Evolutionary conservation across 352 stramenopile genomes (phyloP).

Genomic region (Globisporangium rhizosaccharum): DNA sequence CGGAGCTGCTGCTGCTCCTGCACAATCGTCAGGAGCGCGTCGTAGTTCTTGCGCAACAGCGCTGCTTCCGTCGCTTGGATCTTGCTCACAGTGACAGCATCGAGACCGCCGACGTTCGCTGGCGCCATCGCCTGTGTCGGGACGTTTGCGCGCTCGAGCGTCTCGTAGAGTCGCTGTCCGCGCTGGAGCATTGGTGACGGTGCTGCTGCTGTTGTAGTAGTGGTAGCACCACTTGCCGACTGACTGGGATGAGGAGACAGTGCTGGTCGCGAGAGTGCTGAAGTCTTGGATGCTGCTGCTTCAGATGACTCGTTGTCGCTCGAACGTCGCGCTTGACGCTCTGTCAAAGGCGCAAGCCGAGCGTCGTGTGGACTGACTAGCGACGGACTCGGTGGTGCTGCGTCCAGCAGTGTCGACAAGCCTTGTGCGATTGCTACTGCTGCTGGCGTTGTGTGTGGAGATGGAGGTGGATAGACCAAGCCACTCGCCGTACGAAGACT

Average conservation of each 20-base stretch:
- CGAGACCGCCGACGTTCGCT: constrained; percentile 53
- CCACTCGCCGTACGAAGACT: too few species aligned
- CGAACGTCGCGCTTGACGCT: neutral
- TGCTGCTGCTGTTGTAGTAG: neutral
- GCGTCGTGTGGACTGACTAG: too few species aligned
- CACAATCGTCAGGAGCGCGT: constrained; percentile 67
- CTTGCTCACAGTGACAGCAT: constrained; percentile 35
- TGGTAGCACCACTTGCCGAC: neutral
- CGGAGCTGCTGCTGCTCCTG: constrained; percentile 64
- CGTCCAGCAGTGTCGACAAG: too few species aligned
- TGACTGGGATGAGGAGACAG: too few species aligned
- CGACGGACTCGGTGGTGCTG: too few species aligned
- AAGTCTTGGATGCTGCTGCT: neutral
- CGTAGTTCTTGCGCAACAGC: constrained; percentile 74
- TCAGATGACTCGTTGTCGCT: neutral
- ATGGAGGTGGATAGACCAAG: neutral
- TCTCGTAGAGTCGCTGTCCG: neutral
- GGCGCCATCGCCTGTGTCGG: constrained; percentile 23
- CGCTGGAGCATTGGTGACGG: too few species aligned
- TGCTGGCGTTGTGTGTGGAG: neutral
- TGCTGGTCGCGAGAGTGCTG: neutral
- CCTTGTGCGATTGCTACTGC: too few species aligned
- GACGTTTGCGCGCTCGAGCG: constrained; percentile 19
- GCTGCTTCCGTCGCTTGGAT: constrained; percentile 56
- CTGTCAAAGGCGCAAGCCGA: neutral